Percentiles rank a stretch among this genome's conserved stretches.
Conservation (phyloP, 352 stramenopile species). For the Aphanomyces stellatus region DNA sequence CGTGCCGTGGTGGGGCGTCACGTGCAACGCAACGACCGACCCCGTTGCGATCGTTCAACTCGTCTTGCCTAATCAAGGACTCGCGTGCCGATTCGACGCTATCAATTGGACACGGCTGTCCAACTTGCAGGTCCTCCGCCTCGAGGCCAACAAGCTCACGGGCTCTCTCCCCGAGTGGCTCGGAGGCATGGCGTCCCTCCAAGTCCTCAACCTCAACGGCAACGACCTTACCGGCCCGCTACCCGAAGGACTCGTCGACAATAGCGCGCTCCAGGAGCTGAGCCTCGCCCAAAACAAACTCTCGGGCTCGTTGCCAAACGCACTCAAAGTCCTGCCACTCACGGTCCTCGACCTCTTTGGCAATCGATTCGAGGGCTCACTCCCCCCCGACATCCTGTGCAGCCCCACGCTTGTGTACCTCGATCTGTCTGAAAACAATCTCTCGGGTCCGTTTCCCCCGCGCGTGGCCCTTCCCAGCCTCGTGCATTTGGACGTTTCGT, state of each 20-base stretch:
- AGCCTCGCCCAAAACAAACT: conserved; percentile 3
- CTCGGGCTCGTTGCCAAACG: neutral
- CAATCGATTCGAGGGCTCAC: neutral
- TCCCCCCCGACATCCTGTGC: neutral
- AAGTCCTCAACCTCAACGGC: conserved; percentile 8
- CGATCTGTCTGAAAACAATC: conserved; percentile 2
- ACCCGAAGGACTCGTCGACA: neutral
- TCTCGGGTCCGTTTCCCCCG: neutral
- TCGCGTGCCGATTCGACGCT: neutral
- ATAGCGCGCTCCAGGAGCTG: neutral
- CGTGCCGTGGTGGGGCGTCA: conserved; percentile 8
- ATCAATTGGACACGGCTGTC: neutral
- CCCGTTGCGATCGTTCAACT: neutral
- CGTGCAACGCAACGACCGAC: conserved; percentile 1
- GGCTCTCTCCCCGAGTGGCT: neutral
- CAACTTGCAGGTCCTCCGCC: neutral
- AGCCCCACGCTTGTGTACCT: conserved; percentile 2
- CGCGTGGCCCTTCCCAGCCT: neutral
- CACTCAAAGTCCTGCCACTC: neutral
- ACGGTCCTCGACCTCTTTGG: neutral
- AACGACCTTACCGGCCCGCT: neutral
- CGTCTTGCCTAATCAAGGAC: conserved; percentile 1
- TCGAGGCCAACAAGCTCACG: conserved; percentile 3
- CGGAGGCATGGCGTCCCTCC: neutral
- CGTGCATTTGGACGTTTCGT: neutral